Conservation (phyloP, 106 monocot species). For the Phalaenopsis equestris region DNA sequence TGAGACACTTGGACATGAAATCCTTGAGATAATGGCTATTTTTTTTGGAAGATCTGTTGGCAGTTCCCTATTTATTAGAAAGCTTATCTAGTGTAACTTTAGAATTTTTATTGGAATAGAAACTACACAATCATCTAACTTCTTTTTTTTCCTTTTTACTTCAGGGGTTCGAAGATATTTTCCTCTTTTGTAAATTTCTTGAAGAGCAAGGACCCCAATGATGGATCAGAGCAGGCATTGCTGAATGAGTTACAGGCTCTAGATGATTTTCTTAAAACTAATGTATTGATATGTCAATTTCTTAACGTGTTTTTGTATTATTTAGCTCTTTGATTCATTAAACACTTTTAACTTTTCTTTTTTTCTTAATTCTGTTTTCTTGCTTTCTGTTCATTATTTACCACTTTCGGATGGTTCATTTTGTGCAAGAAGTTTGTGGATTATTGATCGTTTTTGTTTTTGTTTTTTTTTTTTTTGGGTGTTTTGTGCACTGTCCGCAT, state of each 20-base stretch:
- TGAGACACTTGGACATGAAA: background rate
- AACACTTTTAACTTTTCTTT: background rate
- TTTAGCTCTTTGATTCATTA: background rate
- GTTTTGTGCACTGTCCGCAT: background rate
- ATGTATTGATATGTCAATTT: slow-evolving; percentile 32
- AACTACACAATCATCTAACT: background rate
- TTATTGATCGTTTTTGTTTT: background rate
- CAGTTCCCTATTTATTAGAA: background rate
- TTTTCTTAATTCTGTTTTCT: background rate
- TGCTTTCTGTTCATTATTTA: background rate
- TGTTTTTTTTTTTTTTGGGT: too few species aligned
- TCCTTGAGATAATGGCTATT: background rate
- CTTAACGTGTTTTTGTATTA: background rate
- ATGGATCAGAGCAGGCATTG: slow-evolving; percentile 77
- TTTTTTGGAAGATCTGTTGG: background rate
- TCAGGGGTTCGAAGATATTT: slow-evolving; percentile 87
- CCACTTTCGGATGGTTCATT: background rate
- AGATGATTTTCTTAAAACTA: slow-evolving; percentile 71
- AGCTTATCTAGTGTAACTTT: background rate
- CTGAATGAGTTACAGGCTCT: slow-evolving; percentile 60
- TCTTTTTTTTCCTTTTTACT: background rate
- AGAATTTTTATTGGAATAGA: background rate
- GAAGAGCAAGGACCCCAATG: slow-evolving; percentile 67
- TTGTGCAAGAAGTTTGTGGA: background rate
- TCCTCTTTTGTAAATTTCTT: slow-evolving; percentile 61